phyloP scores from a whole-genome alignment of 495 filamentous ascomycete species.

The Neurospora terricola region DNA sequence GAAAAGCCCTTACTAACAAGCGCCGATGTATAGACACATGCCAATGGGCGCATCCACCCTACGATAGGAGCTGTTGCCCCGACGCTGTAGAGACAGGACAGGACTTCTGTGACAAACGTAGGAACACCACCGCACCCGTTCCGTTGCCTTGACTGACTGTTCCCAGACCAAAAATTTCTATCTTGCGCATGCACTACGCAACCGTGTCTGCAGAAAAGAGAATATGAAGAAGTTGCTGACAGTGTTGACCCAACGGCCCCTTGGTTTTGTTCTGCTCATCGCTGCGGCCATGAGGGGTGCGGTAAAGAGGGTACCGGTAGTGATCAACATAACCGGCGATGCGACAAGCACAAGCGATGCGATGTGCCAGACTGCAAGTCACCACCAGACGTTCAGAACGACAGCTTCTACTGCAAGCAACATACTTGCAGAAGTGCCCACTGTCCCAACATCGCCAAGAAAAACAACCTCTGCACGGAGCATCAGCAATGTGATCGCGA shows the following conservation, averaged over 20 bases:
- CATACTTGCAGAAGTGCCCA: background rate
- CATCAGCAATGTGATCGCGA: background rate
- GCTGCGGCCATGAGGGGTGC: background rate
- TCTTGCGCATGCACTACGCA: background rate
- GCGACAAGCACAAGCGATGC: background rate
- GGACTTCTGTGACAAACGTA: background rate
- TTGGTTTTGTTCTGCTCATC: background rate
- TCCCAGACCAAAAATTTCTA: background rate
- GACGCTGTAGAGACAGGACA: background rate
- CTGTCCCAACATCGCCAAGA: background rate
- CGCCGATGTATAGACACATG: background rate
- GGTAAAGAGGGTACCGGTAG: background rate
- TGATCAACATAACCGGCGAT: background rate
- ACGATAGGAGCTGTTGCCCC: background rate
- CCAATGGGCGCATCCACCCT: background rate
- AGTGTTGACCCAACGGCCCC: background rate
- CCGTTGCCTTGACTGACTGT: background rate
- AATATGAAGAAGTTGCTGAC: background rate
- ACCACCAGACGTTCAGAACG: background rate
- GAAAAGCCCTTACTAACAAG: background rate
- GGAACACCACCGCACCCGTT: background rate
- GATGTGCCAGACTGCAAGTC: background rate
- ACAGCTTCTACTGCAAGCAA: background rate
- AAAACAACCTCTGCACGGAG: background rate
- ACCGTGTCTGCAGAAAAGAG: background rate